Evolutionary conservation across 495 filamentous ascomycete species (phyloP).

Genomic region (Penicillium antarcticum): DNA sequence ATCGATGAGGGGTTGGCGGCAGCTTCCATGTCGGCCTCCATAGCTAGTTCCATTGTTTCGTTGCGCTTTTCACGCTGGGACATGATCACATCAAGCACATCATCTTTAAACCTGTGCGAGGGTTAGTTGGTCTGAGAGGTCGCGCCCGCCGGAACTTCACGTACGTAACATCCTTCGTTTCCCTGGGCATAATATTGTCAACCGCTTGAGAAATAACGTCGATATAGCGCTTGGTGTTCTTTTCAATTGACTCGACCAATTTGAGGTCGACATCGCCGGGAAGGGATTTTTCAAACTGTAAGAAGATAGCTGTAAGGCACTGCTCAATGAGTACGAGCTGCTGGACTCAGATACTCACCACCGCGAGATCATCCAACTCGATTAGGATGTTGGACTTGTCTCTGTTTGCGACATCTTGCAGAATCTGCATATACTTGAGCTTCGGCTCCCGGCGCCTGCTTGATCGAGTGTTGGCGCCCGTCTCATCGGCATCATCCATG

Average conservation of each 20-base stretch:
- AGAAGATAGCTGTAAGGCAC: slow-evolving; percentile 3
- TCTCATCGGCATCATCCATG: slow-evolving; percentile 79
- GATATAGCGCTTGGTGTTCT: slow-evolving; percentile 92
- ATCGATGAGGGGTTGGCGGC: slow-evolving; percentile 45
- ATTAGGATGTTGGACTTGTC: slow-evolving; percentile 70
- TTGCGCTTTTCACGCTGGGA: slow-evolving; percentile 86
- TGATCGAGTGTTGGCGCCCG: slow-evolving; percentile 39
- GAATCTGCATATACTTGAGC: slow-evolving; percentile 85
- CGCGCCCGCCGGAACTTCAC: slow-evolving; percentile 14
- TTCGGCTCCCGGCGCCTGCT: slow-evolving; percentile 53
- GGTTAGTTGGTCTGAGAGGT: slow-evolving; percentile 1
- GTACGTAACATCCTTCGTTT: slow-evolving; percentile 73
- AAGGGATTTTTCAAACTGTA: slow-evolving; percentile 68
- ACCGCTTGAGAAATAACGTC: slow-evolving; percentile 87
- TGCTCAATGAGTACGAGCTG: neutral
- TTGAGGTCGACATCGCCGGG: slow-evolving; percentile 61
- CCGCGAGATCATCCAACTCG: slow-evolving; percentile 82
- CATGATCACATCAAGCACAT: slow-evolving; percentile 95
- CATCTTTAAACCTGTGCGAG: slow-evolving; percentile 79
- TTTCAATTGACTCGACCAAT: slow-evolving; percentile 79
- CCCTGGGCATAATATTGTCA: slow-evolving; percentile 80
- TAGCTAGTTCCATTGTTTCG: slow-evolving; percentile 62
- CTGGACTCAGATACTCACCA: slow-evolving; percentile 45
- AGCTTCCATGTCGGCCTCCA: slow-evolving; percentile 65
- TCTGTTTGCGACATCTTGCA: slow-evolving; percentile 85